These are phyloP conservation scores for Crithidia expoeki DNA, from an alignment of 208 protist species.

Conservation along the genomic window DNA sequence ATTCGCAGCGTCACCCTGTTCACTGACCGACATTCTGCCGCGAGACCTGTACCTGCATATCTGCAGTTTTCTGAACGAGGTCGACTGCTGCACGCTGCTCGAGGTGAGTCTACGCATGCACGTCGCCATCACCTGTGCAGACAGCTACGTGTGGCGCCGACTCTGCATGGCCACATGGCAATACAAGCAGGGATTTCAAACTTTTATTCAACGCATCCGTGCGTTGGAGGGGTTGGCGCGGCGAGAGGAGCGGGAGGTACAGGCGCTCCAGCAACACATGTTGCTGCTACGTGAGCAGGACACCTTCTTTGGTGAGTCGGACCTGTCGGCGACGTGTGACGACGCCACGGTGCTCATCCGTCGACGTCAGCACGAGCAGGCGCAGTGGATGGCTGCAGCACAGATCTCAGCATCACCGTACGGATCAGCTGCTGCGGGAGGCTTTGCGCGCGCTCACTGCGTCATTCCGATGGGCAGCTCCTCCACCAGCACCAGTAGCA, in stretches of 20 bases:
- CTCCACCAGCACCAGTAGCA: constrained; percentile 30
- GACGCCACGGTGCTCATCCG: constrained; percentile 34
- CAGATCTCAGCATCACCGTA: not conserved
- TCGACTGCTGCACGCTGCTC: constrained; percentile 63
- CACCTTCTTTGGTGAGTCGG: constrained; percentile 34
- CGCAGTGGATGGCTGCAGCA: constrained; percentile 36
- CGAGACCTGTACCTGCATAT: constrained; percentile 60
- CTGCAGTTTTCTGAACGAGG: constrained; percentile 51
- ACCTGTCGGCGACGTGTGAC: constrained; percentile 48
- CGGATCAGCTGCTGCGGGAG: not conserved
- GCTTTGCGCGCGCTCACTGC: not conserved
- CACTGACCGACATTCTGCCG: constrained; percentile 40
- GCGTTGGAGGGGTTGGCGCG: constrained; percentile 30
- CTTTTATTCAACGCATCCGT: constrained; percentile 39
- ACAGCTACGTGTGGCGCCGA: constrained; percentile 62
- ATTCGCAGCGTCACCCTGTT: constrained; percentile 7
- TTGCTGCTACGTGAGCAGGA: constrained; percentile 36
- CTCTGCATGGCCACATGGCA: constrained; percentile 64
- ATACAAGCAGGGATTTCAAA: constrained; percentile 62
- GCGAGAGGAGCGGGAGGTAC: constrained; percentile 51
- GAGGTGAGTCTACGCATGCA: constrained; percentile 62
- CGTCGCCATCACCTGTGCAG: constrained; percentile 56
- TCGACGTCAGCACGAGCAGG: constrained; percentile 33
- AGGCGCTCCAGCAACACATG: constrained; percentile 69
- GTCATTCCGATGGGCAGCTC: constrained; percentile 5